Percentiles rank a stretch among this genome's conserved stretches.
phyloP scores from a whole-genome alignment of 129 eudicot species.

The Cynara cardunculus region DNA sequence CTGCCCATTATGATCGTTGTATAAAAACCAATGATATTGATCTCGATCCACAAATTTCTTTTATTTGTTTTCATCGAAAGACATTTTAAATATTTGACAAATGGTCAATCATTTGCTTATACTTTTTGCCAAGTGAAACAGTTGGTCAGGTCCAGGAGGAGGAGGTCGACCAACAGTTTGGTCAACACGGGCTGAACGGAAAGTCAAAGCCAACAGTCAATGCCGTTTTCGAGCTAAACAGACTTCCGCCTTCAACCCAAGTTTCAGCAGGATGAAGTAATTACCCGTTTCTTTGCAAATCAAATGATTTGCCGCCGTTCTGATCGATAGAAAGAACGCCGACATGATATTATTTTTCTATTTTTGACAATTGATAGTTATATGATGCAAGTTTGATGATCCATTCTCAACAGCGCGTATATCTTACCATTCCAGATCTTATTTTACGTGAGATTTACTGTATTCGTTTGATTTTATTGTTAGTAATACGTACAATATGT shows the following conservation, averaged over 20 bases:
- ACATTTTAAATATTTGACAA: background rate
- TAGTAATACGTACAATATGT: no score
- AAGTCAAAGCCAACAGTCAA: slow-evolving; percentile 19
- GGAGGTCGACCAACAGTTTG: background rate
- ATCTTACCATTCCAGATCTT: background rate
- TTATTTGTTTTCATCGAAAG: background rate
- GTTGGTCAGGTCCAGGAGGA: slow-evolving; percentile 35
- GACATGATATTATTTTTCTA: background rate
- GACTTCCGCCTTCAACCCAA: background rate
- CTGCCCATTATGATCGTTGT: background rate
- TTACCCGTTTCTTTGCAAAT: background rate
- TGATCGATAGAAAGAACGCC: background rate
- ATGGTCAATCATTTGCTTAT: background rate
- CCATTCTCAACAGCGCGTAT: background rate
- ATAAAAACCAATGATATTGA: background rate
- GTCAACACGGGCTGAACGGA: background rate
- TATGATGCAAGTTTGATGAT: background rate
- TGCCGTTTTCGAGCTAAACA: background rate
- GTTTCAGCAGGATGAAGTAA: background rate
- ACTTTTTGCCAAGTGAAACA: slow-evolving; percentile 6
- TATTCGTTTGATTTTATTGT: background rate
- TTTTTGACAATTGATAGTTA: background rate
- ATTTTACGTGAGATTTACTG: background rate
- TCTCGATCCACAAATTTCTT: background rate
- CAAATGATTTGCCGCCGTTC: background rate